A percentile compares a stretch with the other conserved stretches of the same genome.
phyloP scores from a whole-genome alignment of 2,329 filamentous ascomycete genomes.

The Colletotrichum incanum region DNA sequence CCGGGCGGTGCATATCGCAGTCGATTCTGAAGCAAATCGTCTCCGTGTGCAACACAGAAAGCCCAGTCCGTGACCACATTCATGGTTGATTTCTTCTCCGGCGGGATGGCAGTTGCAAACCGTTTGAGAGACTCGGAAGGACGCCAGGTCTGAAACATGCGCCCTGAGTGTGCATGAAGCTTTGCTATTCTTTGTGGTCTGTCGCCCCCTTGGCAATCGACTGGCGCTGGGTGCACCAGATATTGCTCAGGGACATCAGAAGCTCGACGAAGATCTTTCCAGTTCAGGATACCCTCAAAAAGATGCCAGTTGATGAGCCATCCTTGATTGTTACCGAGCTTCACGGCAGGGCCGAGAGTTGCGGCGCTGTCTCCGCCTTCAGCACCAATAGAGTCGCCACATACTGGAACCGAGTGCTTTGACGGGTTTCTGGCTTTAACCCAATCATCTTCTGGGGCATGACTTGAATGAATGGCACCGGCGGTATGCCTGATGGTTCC shows the following conservation, averaged over 20 bases:
- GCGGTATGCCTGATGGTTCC: background rate
- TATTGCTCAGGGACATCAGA: background rate
- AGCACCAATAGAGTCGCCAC: slow-evolving; percentile 16
- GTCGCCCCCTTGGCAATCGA: background rate
- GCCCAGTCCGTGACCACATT: slow-evolving; percentile 25
- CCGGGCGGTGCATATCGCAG: slow-evolving; percentile 7
- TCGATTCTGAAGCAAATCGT: background rate
- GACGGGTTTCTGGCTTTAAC: background rate
- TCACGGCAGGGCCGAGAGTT: slow-evolving; percentile 11
- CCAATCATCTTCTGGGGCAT: background rate
- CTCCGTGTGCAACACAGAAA: background rate
- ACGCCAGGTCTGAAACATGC: background rate
- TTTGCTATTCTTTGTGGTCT: background rate
- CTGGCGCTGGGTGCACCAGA: slow-evolving; percentile 15
- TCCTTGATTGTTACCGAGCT: background rate
- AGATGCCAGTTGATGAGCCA: slow-evolving; percentile 26
- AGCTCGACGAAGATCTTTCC: background rate
- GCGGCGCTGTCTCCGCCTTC: background rate
- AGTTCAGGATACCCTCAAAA: background rate
- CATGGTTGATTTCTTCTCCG: background rate
- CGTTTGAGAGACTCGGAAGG: background rate
- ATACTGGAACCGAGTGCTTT: background rate
- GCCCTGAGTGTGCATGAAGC: background rate
- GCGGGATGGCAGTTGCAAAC: background rate
- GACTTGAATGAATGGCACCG: background rate